Base-by-base conservation (phyloP, 495 filamentous ascomycete species). In the Acidiella bohemica region DNA sequence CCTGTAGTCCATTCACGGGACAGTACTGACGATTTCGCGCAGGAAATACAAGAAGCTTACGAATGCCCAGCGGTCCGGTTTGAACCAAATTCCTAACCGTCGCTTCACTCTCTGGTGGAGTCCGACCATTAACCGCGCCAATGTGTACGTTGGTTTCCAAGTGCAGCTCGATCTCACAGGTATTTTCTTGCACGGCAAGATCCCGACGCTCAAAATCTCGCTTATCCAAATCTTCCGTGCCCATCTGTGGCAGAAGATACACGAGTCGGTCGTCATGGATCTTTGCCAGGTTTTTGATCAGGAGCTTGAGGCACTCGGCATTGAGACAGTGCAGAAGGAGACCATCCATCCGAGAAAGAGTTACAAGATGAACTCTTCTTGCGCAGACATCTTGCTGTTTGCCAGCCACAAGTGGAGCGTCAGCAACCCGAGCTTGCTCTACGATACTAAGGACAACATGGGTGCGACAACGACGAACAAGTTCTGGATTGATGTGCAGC, bases 281-380 rank as follows among this genome's bases (percentile, higher is more conserved):
- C 63, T 96, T 54, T 97, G 92, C 55, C 92, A 99, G 58, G 90
- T 96, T n/a, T 93, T 99, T 53, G 92, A 99, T 51, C 90, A 96
- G 53, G 88, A 99, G 59, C 62, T 99, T 40, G 90, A 96, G 60
- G 83, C 88, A 34, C 68, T 99, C 32, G 87, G 92, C 36, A 94
- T 99, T 45, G 90, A 99, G 61, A 90, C 90, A 3, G 92, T 99
- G 13, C 92, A 99, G 59, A 99, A 99, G 64, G 92, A 99, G 66
- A 96, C 90, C 0, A 99, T 99, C 50, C 92, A 99, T 70, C 92
- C 92, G 30, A 75, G 92, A 72, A 99, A 99, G 61, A 96, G 90
- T 0, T 99, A 99, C 71, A 99, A 99, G 73, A 99, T 99, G 92
- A 99, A 99, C 69, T 95, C 87, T 58, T 96, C 90, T 30, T 99